A percentile compares a stretch with the other conserved stretches of the same genome.
Conservation (phyloP, 2,329 filamentous ascomycete genomes). For the Pseudogymnoascus destructans region DNA sequence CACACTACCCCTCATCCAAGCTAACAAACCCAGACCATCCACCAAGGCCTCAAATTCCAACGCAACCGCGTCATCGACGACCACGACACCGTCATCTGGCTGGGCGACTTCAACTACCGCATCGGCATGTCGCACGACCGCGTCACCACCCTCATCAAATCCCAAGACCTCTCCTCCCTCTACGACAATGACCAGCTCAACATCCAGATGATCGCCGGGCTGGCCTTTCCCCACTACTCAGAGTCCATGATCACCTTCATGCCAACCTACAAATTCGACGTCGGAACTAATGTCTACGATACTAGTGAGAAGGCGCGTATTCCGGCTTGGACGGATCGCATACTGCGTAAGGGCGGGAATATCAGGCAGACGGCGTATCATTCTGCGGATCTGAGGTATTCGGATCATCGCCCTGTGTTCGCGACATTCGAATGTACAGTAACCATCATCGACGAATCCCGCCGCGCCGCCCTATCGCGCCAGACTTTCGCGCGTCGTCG, state of each 20-base stretch:
- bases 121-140: slow-evolving; percentile 73
- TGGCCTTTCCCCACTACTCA: slow-evolving; percentile 82
- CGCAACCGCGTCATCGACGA: slow-evolving; percentile 83
- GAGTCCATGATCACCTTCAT: slow-evolving; percentile 79
- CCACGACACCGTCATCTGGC: slow-evolving; percentile 83
- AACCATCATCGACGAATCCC: slow-evolving; percentile 62
- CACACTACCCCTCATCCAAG: neutral
- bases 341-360: slow-evolving; percentile 73
- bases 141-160: slow-evolving; percentile 60
- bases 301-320: slow-evolving; percentile 87
- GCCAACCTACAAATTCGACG: slow-evolving; percentile 92
- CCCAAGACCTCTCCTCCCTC: slow-evolving; percentile 59
- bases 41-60: slow-evolving; percentile 78
- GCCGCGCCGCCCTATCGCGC: slow-evolving; percentile 58
- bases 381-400: slow-evolving; percentile 71
- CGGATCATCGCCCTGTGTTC: slow-evolving; percentile 92
- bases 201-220: slow-evolving; percentile 86
- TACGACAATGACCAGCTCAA: slow-evolving; percentile 95
- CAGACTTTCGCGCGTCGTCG: slow-evolving; percentile 60
- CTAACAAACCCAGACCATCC: slow-evolving; percentile 26
- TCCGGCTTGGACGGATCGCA: slow-evolving; percentile 92
- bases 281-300: slow-evolving; percentile 80
- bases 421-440: slow-evolving; percentile 77
- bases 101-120: slow-evolving; percentile 97
- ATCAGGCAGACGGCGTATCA: slow-evolving; percentile 75